A percentile compares a stretch with the other conserved stretches of the same genome.
These are phyloP conservation scores for Anacardium occidentale DNA, from an alignment of 345 rosid species.

Conservation along the genomic window DNA sequence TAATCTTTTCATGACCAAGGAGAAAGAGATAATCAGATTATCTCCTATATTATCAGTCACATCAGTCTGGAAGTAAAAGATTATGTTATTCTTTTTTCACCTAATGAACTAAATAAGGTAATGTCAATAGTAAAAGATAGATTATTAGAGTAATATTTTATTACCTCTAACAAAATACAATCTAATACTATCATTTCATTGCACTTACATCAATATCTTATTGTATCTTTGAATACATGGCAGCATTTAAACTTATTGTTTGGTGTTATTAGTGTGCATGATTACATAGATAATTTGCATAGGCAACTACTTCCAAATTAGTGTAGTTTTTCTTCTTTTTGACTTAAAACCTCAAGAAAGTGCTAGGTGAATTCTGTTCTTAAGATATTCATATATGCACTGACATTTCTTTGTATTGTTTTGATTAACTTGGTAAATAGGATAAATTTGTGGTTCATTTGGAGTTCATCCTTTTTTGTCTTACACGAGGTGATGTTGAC, in stretches of 20 bases:
- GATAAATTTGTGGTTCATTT: slow-evolving; percentile 53
- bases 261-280: not conserved
- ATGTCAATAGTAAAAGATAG: too few species aligned
- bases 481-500: slow-evolving; percentile 44
- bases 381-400: not conserved
- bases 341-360: not conserved
- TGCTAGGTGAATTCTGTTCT: not conserved
- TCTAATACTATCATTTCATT: too few species aligned
- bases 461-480: slow-evolving; percentile 61
- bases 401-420: not conserved
- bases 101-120: too few species aligned
- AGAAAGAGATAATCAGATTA: too few species aligned
- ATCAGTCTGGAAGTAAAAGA: too few species aligned
- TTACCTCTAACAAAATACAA: too few species aligned
- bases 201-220: not conserved
- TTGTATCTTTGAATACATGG: not conserved
- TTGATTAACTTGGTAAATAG: slow-evolving; percentile 37
- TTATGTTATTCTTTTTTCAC: too few species aligned
- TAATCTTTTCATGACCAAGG: too few species aligned
- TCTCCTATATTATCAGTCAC: too few species aligned
- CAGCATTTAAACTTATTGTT: not conserved
- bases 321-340: not conserved
- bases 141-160: too few species aligned
- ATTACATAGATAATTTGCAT: not conserved
- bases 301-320: not conserved